Conservation (phyloP, 202 grass and related monocot genomes). For the Brachypodium distachyon region DNA sequence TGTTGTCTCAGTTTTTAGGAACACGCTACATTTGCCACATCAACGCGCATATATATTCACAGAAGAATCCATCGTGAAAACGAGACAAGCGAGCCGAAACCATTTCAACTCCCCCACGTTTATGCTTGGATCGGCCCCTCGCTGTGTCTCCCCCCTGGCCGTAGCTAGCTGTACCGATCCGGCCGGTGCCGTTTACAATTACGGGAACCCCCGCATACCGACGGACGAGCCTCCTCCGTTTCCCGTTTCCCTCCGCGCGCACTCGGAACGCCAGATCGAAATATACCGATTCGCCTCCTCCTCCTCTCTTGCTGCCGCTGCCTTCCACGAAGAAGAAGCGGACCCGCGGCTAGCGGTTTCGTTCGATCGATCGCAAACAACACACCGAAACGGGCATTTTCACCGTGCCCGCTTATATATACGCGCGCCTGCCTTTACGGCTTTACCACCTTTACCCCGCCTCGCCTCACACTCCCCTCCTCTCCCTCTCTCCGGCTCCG, state of each 20-base stretch:
- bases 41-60: no score
- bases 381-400: not conserved
- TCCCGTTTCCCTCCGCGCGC: not conserved
- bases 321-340: conserved; percentile 37
- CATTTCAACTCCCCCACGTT: not conserved
- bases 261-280: not conserved
- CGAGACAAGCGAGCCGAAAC: no score
- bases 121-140: not conserved
- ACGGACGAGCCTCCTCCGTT: conserved; percentile 1
- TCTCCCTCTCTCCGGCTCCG: no score
- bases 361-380: no score
- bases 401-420: conserved; percentile 36
- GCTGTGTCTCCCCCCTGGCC: conserved; percentile 3
- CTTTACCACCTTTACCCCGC: conserved; percentile 34
- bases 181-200: conserved; percentile 9
- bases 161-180: conserved; percentile 22
- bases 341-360: not conserved
- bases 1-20: no score
- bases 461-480: not conserved
- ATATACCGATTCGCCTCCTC: not conserved
- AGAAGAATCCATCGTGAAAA: no score
- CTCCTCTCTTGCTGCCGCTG: no score
- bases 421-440: no score
- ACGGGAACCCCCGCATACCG: conserved; percentile 11
- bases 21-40: no score